Base-by-base conservation (phyloP, 2,329 filamentous ascomycete genomes). In the Penicillium janthinellum region DNA sequence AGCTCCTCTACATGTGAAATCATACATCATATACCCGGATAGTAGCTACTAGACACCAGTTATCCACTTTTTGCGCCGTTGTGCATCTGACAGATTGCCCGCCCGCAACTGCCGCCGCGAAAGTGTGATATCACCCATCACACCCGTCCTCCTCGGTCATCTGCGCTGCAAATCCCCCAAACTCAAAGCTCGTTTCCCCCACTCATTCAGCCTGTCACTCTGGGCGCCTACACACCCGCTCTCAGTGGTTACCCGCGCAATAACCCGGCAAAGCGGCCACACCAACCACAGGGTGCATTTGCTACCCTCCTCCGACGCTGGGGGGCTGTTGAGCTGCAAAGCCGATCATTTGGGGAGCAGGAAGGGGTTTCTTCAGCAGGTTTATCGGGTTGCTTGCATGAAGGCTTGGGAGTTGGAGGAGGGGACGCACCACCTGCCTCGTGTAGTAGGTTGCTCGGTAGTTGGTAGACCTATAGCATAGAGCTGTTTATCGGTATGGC, bases 81-180 rank as follows among this genome's bases (percentile, higher is more conserved):
- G 45, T 38, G 34, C 58, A 62, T 63, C 60, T 63, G 60, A 62
- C 62, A 60, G 55, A 60, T 60, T 52, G 54, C 45, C 54, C 34
- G 48, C 56, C 35, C 34, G 37, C 47, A 38, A 37, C 15, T n/a
- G 44, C 44, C 51, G 51, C 37, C 37, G 44, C 22, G 47, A 57
- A 59, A 59, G 20, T 20, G 42, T 56, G 55, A 58, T 48, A 60
- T 60, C 54, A 52, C 45, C 25, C 45, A 38, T n/a, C 37, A 38
- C 42, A 20, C 22, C 42, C 5, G 10, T 39, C 41, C 31, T 34
- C 57, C n/a, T 54, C 41, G 54, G 62, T 65, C 63, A 64, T 59
- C 64, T 66, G 66, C 64, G 67, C 61, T 55, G 56, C 34, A 37
- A 59, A 58, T 59, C 59, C 49, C 31, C 55, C 22, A 58, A 62